Evolutionary conservation across 768 basidiomycete species (phyloP), one percentile per base, ranked within the genome.

Genomic region (Xerocomus potaroensis): DNA sequence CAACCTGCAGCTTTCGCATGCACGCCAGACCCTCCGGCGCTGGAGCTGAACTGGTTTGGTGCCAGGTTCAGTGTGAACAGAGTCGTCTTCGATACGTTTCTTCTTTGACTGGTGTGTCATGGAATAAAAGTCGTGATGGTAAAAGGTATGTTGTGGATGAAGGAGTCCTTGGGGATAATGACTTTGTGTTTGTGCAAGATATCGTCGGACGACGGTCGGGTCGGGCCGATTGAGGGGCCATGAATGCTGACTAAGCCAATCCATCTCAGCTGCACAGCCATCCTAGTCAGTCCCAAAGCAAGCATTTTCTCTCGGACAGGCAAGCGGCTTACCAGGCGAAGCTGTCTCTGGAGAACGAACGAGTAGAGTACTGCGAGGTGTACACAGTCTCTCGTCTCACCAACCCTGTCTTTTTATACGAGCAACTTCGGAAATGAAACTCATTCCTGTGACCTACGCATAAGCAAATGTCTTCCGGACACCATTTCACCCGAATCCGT

Each of bases 1-100:
- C 38, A 51, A 84, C 89, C 89, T 81, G 74, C 90, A 92, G 58
- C 83, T 82, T 72, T 91, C 90, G 69, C 89, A 92, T 65, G 89
- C 89, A 46, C 90, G 72, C 90, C 91, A 92, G 38, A 92, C 90
- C 56, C 90, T 69, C 37, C 80, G 67, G 47, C 90, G 76, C 65
- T 90, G 89, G 21, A 91, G 74, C 64, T 86, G 85, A 34, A 91
- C 64, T 26, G 87, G 86, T 58, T 87, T 88, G 40, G 76, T 63
- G 56, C 81, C 77, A 38, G 69, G 61, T 54, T 90, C 87, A 32
- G 71, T 55, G 12, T 79, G 57, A 45, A 65, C 35, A 15, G 65
- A 21, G 35, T 77, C 71, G 47, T 86, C 87, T 41, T 82, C 79
- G 55, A 80, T 61, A 44, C 82, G 83, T 67, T 88, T 89, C 77